Evolutionary conservation across 2,329 filamentous ascomycete species (phyloP).

Genomic region (Lomentospora prolificans): DNA sequence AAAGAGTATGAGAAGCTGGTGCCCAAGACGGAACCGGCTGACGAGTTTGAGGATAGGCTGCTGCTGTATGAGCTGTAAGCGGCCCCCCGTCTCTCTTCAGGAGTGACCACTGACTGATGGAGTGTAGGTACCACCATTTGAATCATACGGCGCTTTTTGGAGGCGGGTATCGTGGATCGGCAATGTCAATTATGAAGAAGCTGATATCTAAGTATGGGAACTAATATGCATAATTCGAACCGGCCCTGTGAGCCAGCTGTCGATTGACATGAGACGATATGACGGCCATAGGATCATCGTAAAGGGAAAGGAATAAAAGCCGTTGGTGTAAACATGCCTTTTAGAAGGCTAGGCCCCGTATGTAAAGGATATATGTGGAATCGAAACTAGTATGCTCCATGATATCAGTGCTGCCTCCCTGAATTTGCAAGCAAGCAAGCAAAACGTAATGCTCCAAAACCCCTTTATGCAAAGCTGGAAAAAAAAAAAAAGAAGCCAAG

Average conservation of each 20-base stretch:
- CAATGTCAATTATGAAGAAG: conserved; percentile 68
- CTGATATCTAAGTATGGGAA: conserved; percentile 62
- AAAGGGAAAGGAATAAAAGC: too few relatives aligned
- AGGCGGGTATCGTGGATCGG: conserved; percentile 64
- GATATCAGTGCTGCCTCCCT: neutral
- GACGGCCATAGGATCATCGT: conserved; percentile 6
- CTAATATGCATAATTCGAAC: neutral
- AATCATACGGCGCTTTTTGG: conserved; percentile 86
- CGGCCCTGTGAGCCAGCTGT: too few relatives aligned
- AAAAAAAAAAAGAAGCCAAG: neutral
- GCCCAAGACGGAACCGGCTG: conserved; percentile 68
- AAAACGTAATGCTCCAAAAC: neutral
- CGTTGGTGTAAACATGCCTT: too few relatives aligned
- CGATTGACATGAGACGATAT: too few relatives aligned
- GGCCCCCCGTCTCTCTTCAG: neutral
- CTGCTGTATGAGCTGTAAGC: conserved; percentile 73
- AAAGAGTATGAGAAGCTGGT: conserved; percentile 66
- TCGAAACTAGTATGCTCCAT: too few relatives aligned
- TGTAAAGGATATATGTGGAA: too few relatives aligned
- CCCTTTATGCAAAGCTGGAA: conserved; percentile 4
- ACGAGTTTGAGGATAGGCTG: conserved; percentile 79
- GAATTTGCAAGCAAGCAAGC: neutral
- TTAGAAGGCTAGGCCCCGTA: too few relatives aligned
- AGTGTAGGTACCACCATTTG: conserved; percentile 68
- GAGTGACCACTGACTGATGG: conserved; percentile 13